Evolutionary conservation across 1,284 basidiomycete genomes (phyloP).

Genomic region (Microbotryum silenes-acaulis): DNA sequence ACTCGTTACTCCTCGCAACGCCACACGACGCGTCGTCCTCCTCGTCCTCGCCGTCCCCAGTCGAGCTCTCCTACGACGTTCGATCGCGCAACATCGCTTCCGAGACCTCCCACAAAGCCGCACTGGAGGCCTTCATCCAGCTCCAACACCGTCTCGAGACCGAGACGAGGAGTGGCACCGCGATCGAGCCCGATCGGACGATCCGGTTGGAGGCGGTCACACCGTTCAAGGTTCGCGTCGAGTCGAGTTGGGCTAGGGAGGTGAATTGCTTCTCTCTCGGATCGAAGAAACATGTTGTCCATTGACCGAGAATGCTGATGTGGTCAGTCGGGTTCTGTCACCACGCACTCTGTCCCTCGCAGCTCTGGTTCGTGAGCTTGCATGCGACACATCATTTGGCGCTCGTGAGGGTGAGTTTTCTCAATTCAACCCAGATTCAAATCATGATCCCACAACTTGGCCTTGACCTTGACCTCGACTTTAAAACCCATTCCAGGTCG

Average conservation of each 20-base stretch:
- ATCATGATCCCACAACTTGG: too few species aligned
- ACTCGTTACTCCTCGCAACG: not conserved
- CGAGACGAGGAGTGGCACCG: slow-evolving; percentile 6
- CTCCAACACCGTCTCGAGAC: slow-evolving; percentile 39
- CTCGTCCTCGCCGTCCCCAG: slow-evolving; percentile 1
- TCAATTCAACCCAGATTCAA: not conserved
- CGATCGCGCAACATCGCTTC: slow-evolving; percentile 68
- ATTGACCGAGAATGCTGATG: not conserved
- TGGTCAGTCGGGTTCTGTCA: not conserved
- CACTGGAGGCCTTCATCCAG: slow-evolving; percentile 53
- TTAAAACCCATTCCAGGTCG: slow-evolving; percentile 1
- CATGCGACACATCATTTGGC: slow-evolving; percentile 51
- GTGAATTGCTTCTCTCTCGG: slow-evolving; percentile 42
- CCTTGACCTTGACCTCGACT: not conserved
- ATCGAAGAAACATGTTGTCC: not conserved
- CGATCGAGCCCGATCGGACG: slow-evolving; percentile 48
- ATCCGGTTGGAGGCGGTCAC: slow-evolving; percentile 68
- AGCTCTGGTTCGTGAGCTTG: slow-evolving; percentile 78
- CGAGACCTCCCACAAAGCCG: slow-evolving; percentile 59
- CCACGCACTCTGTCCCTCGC: not conserved
- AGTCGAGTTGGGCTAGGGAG: slow-evolving; percentile 72
- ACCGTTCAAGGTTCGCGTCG: slow-evolving; percentile 60
- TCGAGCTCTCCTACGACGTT: slow-evolving; percentile 59
- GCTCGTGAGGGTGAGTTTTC: slow-evolving; percentile 10
- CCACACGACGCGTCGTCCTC: not conserved